A percentile compares a stretch with the other conserved stretches of the same genome.
These are phyloP conservation scores for Papiliotrema terrestris DNA, from an alignment of 1,284 basidiomycete genomes.

Conservation along the genomic window DNA sequence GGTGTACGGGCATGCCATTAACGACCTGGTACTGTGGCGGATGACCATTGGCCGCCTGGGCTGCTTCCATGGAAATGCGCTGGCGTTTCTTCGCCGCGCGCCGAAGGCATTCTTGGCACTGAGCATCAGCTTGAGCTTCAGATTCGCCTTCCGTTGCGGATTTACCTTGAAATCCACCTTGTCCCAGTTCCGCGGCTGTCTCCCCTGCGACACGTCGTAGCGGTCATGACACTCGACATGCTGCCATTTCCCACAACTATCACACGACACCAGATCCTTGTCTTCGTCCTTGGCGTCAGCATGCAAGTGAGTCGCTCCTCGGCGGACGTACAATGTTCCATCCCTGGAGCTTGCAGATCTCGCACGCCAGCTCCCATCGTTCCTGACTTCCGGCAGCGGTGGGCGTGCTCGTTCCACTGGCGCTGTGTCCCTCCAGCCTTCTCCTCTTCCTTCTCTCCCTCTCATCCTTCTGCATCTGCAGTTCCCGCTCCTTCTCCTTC, in stretches of 20 bases:
- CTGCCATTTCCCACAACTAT: constrained; percentile 54
- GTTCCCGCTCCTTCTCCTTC: constrained; percentile 35
- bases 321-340: constrained; percentile 49
- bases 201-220: constrained; percentile 32
- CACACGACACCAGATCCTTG: constrained; percentile 52
- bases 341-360: constrained; percentile 51
- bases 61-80: constrained; percentile 6
- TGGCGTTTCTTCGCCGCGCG: constrained; percentile 25
- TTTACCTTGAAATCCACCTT: constrained; percentile 45
- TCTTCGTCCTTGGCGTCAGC: constrained; percentile 45
- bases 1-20: too few relatives aligned
- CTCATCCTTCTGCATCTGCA: constrained; percentile 42
- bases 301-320: neutral
- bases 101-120: constrained; percentile 39
- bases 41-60: neutral
- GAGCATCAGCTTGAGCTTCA: constrained; percentile 1
- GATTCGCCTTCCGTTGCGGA: neutral
- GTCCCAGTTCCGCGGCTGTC: constrained; percentile 44
- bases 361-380: constrained; percentile 53
- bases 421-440: constrained; percentile 19
- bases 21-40: too few relatives aligned
- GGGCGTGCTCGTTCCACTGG: neutral
- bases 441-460: constrained; percentile 39
- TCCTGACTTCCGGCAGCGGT: constrained; percentile 15
- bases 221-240: constrained; percentile 47